Base-by-base conservation (phyloP, 495 filamentous ascomycete species). In the Penicillium simplicissimum region DNA sequence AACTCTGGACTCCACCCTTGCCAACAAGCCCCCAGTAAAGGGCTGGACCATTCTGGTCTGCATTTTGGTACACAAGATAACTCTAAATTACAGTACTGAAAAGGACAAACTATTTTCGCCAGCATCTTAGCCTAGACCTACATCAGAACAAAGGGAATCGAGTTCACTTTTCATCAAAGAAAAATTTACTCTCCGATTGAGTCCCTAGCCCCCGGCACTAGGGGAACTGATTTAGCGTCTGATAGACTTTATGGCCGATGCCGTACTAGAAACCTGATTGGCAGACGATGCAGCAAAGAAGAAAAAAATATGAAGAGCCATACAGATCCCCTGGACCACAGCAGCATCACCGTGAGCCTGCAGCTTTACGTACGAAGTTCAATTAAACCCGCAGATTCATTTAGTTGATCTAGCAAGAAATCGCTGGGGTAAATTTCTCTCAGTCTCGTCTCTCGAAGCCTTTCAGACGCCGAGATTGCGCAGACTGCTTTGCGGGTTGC, bases 201-300 rank as follows among this genome's bases (percentile, higher is more conserved):
- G 52, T 25, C 51, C 49, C 14, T 47, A 51, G 36, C 56, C n/a
- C 25, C 59, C 60, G 38, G 36, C 52, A 62, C 43, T 58, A 57
- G 42, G 54, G 28, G 23, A 38, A 34, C 38, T 31, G 60, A 60
- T 67, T 37, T 63, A 63, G 64, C 60, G 60, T 43, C 47, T 63
- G 57, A 60, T 63, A 63, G 53, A 63, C 60, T 67, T 63, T 55
- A 15, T n/a, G 8, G 17, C 5, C 47, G 28, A 60, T 57, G 53
- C 48, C 28, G 49, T 34, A 40, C 4, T 4, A n/a, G 47, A 37
- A 19, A 17, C 48, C 52, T 60, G 57, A 58, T 63, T 63, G 47
- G 60, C 45, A 17, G 33, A 14, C 28, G 25, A 11, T 28, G 42
- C 13, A 51, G 33, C 25, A 57, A 49, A 13, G 14, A 10, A 43